Evolutionary conservation across 306 rosid species (phyloP).

Genomic region (Fagus crenata): DNA sequence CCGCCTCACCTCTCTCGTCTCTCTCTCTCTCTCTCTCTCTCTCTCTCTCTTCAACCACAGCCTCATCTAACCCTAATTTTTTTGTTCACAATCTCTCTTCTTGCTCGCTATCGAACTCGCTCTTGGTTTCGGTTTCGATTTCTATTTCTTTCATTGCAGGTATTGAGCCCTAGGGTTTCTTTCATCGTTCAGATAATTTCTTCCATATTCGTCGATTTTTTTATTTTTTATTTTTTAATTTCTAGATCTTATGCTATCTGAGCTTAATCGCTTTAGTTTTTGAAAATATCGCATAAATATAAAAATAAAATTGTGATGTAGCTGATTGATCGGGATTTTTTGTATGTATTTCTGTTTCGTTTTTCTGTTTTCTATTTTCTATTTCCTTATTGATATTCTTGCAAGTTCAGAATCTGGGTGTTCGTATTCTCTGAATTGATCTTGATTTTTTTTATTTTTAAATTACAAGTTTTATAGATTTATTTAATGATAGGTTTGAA

Average conservation of each 20-base stretch:
- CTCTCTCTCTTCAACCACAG: neutral
- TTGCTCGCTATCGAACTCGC: neutral
- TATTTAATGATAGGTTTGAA: neutral
- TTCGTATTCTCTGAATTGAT: neutral
- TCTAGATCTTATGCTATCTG: neutral
- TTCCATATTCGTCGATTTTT: neutral
- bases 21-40: neutral
- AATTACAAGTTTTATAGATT: neutral
- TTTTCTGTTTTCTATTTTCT: neutral
- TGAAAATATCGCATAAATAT: neutral
- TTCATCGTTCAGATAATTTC: neutral
- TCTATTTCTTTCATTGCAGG: constrained; percentile 12
- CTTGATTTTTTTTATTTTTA: neutral
- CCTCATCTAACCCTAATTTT: constrained; percentile 19
- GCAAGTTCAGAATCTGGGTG: neutral
- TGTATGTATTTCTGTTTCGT: neutral
- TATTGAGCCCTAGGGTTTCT: neutral
- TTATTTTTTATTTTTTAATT: neutral
- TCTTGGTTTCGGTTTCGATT: constrained; percentile 14
- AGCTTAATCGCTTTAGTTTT: neutral
- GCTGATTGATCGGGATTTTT: neutral
- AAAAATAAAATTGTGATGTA: neutral
- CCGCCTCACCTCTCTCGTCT: no score
- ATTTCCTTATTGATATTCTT: neutral
- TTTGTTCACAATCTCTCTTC: no score